Percentiles rank a stretch among this genome's conserved stretches.
Evolutionary conservation across 768 basidiomycete genomes (phyloP).

Genomic region (Pulveroboletus sp.): DNA sequence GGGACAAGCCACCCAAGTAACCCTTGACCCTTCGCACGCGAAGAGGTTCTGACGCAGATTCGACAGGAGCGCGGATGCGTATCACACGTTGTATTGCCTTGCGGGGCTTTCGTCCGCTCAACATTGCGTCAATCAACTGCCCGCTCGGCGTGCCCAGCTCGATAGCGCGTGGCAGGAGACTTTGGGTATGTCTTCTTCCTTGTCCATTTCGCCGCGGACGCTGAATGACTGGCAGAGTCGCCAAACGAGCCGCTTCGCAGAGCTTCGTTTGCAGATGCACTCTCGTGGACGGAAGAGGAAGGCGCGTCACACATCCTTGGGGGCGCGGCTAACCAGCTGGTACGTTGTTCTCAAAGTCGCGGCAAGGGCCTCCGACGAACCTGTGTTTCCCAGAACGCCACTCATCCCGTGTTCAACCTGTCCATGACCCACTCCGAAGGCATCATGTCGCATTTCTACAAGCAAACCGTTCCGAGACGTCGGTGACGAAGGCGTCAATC

Average conservation of each 20-base stretch:
- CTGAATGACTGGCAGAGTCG: constrained; percentile 24
- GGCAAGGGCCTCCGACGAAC: too few species aligned
- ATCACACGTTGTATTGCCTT: constrained; percentile 92
- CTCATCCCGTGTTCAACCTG: constrained; percentile 75
- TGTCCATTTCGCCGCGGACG: not conserved
- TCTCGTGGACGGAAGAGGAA: constrained; percentile 68
- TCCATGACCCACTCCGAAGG: constrained; percentile 62
- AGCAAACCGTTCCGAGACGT: constrained; percentile 46
- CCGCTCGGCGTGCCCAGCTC: constrained; percentile 33
- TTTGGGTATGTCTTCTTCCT: constrained; percentile 5
- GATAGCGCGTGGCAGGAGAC: constrained; percentile 36
- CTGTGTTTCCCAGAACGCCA: constrained; percentile 57
- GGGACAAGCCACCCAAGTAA: constrained; percentile 95
- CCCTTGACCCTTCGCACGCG: constrained; percentile 11
- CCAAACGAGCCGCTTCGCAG: constrained; percentile 32
- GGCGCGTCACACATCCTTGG: constrained; percentile 56
- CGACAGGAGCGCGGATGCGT: constrained; percentile 78
- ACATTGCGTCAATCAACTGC: constrained; percentile 60
- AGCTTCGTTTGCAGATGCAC: constrained; percentile 48
- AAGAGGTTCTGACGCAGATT: not conserved
- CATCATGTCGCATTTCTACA: constrained; percentile 73
- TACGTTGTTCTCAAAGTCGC: constrained; percentile 32
- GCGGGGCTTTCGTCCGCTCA: constrained; percentile 88
- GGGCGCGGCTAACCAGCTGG: constrained; percentile 57
- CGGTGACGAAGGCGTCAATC: not conserved